These are phyloP conservation scores for Circinella minor DNA, from an alignment of 371 early-diverging fungal species.

Conservation along the genomic window DNA sequence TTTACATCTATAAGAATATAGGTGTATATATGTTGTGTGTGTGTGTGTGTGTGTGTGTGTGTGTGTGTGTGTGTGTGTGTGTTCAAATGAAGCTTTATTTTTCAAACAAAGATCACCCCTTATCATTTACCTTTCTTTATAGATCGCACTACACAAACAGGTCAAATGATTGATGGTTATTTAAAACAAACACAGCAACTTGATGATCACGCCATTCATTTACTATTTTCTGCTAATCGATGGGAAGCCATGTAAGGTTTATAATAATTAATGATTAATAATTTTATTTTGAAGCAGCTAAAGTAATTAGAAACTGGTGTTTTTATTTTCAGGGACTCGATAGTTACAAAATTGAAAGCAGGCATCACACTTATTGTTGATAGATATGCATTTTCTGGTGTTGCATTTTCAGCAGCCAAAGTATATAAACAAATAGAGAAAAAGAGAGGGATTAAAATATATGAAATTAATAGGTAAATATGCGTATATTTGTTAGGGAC, in stretches of 20 bases:
- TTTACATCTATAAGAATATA: background rate
- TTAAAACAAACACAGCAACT: conserved; percentile 72
- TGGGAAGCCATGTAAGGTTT: conserved; percentile 64
- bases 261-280: too few species aligned
- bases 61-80: too few species aligned
- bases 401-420: conserved; percentile 93
- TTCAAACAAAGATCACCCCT: background rate
- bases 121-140: background rate
- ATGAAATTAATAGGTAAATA: too few species aligned
- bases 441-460: too few species aligned
- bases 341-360: conserved; percentile 55
- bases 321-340: conserved; percentile 47
- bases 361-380: conserved; percentile 92
- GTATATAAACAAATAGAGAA: conserved; percentile 25
- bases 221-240: conserved; percentile 96
- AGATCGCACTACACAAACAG: conserved; percentile 93
- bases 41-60: too few species aligned
- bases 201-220: conserved; percentile 89
- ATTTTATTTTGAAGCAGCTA: too few species aligned
- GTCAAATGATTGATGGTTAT: conserved; percentile 91
- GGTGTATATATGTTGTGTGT: too few species aligned
- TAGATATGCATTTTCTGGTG: conserved; percentile 98
- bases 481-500: conserved; percentile 50
- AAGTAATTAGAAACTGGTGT: too few species aligned
- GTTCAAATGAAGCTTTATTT: background rate